phyloP scores from a whole-genome alignment of 495 filamentous ascomycete genomes.

The Trichocladium uniseriatum region DNA sequence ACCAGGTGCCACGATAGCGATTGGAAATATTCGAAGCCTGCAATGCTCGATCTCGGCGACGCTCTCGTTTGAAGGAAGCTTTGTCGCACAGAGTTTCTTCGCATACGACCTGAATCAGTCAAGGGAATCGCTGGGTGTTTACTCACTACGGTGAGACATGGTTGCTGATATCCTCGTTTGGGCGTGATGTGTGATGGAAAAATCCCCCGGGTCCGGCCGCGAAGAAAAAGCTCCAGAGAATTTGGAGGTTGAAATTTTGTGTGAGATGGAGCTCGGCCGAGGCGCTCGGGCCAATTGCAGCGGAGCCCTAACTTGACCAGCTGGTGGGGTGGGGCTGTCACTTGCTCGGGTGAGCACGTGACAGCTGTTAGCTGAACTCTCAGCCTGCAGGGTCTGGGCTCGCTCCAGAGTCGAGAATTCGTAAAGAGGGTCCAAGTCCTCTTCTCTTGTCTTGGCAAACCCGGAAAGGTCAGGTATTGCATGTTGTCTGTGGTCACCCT shows the following conservation, averaged over 20 bases:
- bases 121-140: background rate
- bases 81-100: background rate
- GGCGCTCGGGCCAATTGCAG: conserved; percentile 20
- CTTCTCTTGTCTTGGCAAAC: no score
- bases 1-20: background rate
- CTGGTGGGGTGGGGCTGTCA: background rate
- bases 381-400: no score
- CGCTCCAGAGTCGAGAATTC: no score
- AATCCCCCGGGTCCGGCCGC: conserved; percentile 17
- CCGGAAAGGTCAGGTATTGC: no score
- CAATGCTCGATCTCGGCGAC: conserved; percentile 3
- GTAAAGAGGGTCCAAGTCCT: no score
- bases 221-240: conserved; percentile 13
- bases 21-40: background rate
- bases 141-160: conserved; percentile 35
- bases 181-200: conserved; percentile 22
- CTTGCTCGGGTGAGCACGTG: background rate
- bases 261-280: conserved; percentile 16
- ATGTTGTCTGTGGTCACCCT: no score
- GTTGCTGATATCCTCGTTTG: conserved; percentile 24
- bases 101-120: conserved; percentile 4
- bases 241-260: conserved; percentile 25
- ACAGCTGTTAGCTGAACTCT: no score
- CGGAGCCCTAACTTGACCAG: conserved; percentile 26
- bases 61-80: background rate